Evolutionary conservation across 768 basidiomycete species (phyloP).

Genomic region (Collybia nuda): DNA sequence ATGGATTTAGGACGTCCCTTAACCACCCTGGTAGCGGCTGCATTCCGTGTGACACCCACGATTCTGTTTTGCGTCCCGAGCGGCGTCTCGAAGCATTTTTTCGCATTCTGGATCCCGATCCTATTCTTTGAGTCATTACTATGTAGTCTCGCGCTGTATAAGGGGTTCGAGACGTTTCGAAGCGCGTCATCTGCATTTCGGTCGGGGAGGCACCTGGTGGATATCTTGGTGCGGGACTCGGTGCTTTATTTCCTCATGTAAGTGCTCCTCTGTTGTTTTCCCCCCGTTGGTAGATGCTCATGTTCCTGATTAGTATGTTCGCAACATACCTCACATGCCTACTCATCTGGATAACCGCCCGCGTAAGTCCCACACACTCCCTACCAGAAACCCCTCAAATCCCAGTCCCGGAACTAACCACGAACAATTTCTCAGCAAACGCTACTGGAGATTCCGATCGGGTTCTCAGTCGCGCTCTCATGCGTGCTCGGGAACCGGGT

Average conservation of each 20-base stretch:
- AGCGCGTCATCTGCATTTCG: slow-evolving; percentile 33
- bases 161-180: slow-evolving; percentile 46
- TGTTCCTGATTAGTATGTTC: slow-evolving; percentile 41
- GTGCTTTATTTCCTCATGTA: slow-evolving; percentile 58
- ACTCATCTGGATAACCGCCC: slow-evolving; percentile 37
- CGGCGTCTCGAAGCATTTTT: slow-evolving; percentile 41
- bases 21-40: slow-evolving; percentile 16
- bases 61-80: slow-evolving; percentile 42
- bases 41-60: slow-evolving; percentile 13
- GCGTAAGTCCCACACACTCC: slow-evolving; percentile 21
- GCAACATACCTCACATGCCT: slow-evolving; percentile 54
- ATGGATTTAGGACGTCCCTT: background rate
- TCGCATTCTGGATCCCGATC: slow-evolving; percentile 61
- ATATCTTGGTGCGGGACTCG: slow-evolving; percentile 55
- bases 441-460: slow-evolving; percentile 53
- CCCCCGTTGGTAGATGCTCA: background rate
- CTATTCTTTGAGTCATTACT: slow-evolving; percentile 53
- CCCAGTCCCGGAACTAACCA: too few relatives aligned
- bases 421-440: slow-evolving; percentile 21
- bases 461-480: slow-evolving; percentile 57
- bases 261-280: slow-evolving; percentile 17
- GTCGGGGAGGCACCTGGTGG: slow-evolving; percentile 43
- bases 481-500: slow-evolving; percentile 59
- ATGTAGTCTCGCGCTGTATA: slow-evolving; percentile 48
- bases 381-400: background rate